Evolutionary conservation across 2,329 filamentous ascomycete genomes (phyloP).

Genomic region (Chalaropsis thielavioides): DNA sequence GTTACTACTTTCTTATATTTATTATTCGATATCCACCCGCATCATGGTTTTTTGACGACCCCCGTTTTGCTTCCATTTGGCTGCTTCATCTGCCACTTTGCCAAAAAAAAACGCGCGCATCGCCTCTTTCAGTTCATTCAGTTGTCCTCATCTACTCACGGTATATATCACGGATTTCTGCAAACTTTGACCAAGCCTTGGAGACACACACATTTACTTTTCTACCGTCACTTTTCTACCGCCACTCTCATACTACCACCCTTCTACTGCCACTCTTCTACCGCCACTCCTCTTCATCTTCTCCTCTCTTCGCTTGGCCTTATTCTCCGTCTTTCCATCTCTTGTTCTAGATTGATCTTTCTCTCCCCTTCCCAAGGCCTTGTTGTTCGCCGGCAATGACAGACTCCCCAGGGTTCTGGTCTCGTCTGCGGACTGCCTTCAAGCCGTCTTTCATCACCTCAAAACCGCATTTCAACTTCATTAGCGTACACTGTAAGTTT

Average conservation of each 20-base stretch:
- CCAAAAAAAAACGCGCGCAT: conserved; percentile 4
- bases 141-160: not conserved
- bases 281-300: not conserved
- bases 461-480: conserved; percentile 64
- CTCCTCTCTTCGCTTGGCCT: not conserved
- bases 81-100: not conserved
- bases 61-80: not conserved
- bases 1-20: not conserved
- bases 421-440: conserved; percentile 31
- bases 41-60: not conserved
- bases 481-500: conserved; percentile 59
- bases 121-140: not conserved
- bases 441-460: conserved; percentile 44
- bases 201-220: not conserved
- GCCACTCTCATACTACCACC: not conserved
- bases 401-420: conserved; percentile 24
- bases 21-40: not conserved
- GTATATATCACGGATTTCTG: not conserved
- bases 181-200: not conserved
- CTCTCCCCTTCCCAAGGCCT: not conserved
- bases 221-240: not conserved
- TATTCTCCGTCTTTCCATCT: not conserved
- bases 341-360: not conserved
- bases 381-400: conserved; percentile 2
- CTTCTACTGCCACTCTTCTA: too few relatives aligned